Evolutionary conservation across 768 basidiomycete genomes (phyloP).

Genomic region (Lentinula raphanica): DNA sequence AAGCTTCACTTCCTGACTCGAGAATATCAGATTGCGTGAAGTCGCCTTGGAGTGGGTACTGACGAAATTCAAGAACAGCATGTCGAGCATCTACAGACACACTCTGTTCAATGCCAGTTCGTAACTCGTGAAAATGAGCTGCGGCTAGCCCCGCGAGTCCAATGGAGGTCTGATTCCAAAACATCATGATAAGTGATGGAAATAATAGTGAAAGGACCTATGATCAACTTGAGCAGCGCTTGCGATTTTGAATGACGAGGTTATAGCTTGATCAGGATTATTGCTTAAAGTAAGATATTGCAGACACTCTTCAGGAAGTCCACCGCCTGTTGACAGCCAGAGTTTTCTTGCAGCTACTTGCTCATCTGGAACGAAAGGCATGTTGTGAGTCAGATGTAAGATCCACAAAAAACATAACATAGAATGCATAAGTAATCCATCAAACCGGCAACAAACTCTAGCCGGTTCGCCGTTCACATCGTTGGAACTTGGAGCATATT

Average conservation of each 20-base stretch:
- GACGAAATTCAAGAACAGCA: constrained; percentile 51
- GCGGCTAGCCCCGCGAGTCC: constrained; percentile 50
- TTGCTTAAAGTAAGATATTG: constrained; percentile 29
- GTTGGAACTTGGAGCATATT: too few species aligned
- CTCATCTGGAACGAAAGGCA: neutral
- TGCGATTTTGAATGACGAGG: constrained; percentile 53
- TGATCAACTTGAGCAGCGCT: constrained; percentile 43
- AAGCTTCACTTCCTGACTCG: constrained; percentile 24
- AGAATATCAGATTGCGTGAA: too few species aligned
- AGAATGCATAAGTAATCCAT: too few species aligned
- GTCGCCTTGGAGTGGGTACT: constrained; percentile 15
- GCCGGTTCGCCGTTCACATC: too few species aligned
- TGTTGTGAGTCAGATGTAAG: neutral
- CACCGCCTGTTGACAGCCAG: constrained; percentile 32
- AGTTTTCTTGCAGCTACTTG: constrained; percentile 17
- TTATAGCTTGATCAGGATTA: constrained; percentile 37
- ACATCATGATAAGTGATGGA: neutral
- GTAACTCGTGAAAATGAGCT: constrained; percentile 41
- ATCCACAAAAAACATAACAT: too few species aligned
- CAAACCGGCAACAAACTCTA: too few species aligned
- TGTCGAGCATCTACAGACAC: constrained; percentile 53
- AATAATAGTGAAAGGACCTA: constrained; percentile 1
- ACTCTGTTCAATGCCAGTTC: constrained; percentile 40
- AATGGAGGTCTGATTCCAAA: constrained; percentile 33
- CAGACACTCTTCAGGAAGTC: constrained; percentile 32